Conservation (phyloP, 148 eudicot species). For the Diospyros lotus region DNA sequence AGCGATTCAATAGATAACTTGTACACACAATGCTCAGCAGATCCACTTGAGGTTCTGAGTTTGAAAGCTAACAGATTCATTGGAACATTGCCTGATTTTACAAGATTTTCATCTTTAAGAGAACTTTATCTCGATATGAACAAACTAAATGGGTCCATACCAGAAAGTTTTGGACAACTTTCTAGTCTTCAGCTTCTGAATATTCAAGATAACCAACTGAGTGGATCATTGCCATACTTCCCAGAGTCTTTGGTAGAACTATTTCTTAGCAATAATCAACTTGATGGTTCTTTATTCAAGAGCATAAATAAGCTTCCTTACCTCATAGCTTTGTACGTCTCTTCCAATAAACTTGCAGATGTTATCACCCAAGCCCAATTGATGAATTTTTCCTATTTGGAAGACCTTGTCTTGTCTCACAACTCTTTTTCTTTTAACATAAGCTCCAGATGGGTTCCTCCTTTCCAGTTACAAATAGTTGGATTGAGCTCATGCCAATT, state of each 20-base stretch:
- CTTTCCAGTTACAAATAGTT: conserved; percentile 13
- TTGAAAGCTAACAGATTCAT: neutral
- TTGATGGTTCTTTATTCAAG: too few species aligned
- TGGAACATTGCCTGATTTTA: conserved; percentile 5
- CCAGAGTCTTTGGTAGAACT: too few species aligned
- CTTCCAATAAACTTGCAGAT: conserved; percentile 22
- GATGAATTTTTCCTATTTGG: conserved; percentile 2
- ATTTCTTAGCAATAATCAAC: too few species aligned
- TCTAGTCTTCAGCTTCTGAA: conserved; percentile 15
- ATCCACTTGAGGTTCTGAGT: neutral
- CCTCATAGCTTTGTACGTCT: neutral
- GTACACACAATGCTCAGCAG: neutral
- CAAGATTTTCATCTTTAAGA: neutral
- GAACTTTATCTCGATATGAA: neutral
- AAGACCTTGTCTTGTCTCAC: conserved; percentile 1
- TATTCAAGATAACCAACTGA: neutral
- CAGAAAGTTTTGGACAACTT: conserved; percentile 20
- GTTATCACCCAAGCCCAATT: conserved; percentile 21
- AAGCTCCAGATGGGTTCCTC: conserved; percentile 10
- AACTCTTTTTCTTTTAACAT: neutral
- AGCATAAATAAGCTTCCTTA: too few species aligned
- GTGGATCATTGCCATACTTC: too few species aligned
- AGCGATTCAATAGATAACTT: conserved; percentile 1
- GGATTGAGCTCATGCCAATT: conserved; percentile 10
- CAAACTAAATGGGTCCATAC: conserved; percentile 1